phyloP scores from a whole-genome alignment of 108 stramenopile species.

The Stephanodiscus minutulus region DNA sequence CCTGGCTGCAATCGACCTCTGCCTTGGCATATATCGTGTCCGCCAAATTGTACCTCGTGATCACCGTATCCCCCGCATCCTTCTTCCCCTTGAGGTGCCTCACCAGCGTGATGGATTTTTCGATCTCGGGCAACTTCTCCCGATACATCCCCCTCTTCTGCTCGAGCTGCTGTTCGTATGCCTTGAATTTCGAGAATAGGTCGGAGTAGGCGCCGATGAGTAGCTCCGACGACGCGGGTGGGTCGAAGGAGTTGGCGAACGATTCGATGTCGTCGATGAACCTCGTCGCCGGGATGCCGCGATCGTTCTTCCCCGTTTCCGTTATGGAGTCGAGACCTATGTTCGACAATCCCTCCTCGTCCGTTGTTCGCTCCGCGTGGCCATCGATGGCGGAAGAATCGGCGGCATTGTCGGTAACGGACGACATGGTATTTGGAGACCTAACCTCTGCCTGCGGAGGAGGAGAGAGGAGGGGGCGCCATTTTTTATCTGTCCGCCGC shows the following conservation, averaged over 20 bases:
- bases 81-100: constrained; percentile 69
- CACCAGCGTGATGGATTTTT: constrained; percentile 82
- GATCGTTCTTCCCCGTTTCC: constrained; percentile 75
- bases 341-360: constrained; percentile 38
- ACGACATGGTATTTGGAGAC: too few species aligned
- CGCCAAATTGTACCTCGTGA: constrained; percentile 89
- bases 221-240: constrained; percentile 80
- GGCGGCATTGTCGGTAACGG: too few species aligned
- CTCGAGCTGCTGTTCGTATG: constrained; percentile 70
- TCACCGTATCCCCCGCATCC: constrained; percentile 60
- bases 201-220: constrained; percentile 90
- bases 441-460: too few species aligned
- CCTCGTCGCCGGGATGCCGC: constrained; percentile 79
- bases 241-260: constrained; percentile 76
- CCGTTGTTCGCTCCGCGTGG: neutral
- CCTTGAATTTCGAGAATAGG: constrained; percentile 85
- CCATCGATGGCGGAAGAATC: too few species aligned
- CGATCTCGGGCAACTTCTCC: constrained; percentile 84
- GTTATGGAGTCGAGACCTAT: constrained; percentile 78
- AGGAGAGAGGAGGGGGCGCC: too few species aligned
- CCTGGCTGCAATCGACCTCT: constrained; percentile 78
- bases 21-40: constrained; percentile 97
- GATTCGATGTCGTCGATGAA: constrained; percentile 87
- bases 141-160: constrained; percentile 70
- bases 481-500: too few species aligned